Evolutionary conservation across 2,329 filamentous ascomycete genomes (phyloP), one percentile per base, ranked within the genome.

Genomic region (Sporothrix pallida): DNA sequence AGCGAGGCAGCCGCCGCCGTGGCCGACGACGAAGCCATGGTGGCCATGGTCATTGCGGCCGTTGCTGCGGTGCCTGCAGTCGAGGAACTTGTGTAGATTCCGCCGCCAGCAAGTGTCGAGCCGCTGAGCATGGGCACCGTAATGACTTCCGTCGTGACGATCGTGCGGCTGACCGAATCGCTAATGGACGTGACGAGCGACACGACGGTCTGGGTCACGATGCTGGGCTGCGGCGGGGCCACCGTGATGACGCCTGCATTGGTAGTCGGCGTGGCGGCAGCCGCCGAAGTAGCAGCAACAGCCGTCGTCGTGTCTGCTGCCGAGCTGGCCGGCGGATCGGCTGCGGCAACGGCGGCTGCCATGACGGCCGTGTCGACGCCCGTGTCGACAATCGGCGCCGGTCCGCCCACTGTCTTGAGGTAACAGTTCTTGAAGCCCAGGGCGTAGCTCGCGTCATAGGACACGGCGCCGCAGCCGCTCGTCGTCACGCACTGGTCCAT

Each of bases 371-470:
- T 65, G 46, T 76, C 75, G 44, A 75, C 54, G 72, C 71, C 70
- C 17, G 54, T 23, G 67, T 72, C 71, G 6, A 44, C 44, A 12
- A 70, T 46, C 46, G 73, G 63, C 8, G 72, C 56, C 0, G 56
- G 13, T 10, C 71, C 23, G 13, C 54, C 63, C 1, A 60, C 42
- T 1, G 76, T 77, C 74, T 81, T 80, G 65, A 81, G 71, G 71
- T 80, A 81, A 72, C 80, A 81, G 75, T 81, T 81, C 65, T 79
- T 80, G 76, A 80, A 80, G 17, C 80, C 80, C 13, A 76, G 75
- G 6, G 73, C 62, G 73, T 76, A 77, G 67, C 62, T 76, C 9
- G 78, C 65, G 73, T 81, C 79, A 54, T 76, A 81, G 3, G 77
- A 78, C 17, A 81, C 71, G 26, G 77, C 80, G 2, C 72, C 77